phyloP scores from a whole-genome alignment of 768 basidiomycete genomes.

The Tricholoma sp. region DNA sequence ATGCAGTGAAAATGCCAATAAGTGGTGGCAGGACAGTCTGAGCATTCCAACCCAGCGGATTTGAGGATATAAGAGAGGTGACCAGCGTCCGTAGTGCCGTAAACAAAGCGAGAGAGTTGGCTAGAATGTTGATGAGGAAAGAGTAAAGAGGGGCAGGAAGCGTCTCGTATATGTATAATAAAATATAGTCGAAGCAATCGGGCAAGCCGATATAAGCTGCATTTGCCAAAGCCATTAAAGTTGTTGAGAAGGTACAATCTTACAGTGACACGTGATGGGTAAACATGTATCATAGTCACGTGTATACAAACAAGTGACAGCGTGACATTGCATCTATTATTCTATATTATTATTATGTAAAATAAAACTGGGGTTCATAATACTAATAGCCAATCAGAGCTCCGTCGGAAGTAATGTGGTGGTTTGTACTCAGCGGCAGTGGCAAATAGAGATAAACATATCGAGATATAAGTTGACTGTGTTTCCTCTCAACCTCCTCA shows the following conservation, averaged over 20 bases:
- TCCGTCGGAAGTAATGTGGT: too few species aligned
- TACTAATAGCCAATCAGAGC: too few species aligned
- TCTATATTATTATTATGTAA: too few species aligned
- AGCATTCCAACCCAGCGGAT: constrained; percentile 58
- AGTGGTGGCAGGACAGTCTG: constrained; percentile 70
- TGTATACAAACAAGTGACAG: too few species aligned
- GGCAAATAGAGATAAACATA: constrained; percentile 21
- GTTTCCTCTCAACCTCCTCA: constrained; percentile 14
- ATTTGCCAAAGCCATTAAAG: neutral
- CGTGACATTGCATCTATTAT: too few species aligned
- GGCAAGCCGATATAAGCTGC: constrained; percentile 31
- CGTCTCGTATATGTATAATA: constrained; percentile 47
- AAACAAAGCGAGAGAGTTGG: constrained; percentile 46
- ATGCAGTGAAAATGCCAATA: constrained; percentile 66
- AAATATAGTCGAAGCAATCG: constrained; percentile 46
- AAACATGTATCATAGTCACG: too few species aligned
- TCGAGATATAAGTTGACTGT: constrained; percentile 22
- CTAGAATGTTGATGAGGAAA: constrained; percentile 44
- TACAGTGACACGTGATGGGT: too few species aligned
- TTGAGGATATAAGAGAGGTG: constrained; percentile 41
- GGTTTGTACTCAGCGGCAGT: neutral
- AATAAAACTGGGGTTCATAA: too few species aligned
- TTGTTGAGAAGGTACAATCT: too few species aligned
- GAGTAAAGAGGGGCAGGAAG: constrained; percentile 55
- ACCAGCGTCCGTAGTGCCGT: constrained; percentile 45